Percentiles rank a stretch among this genome's conserved stretches.
Evolutionary conservation across 345 rosid species (phyloP).

Genomic region (Corymbia maculata): DNA sequence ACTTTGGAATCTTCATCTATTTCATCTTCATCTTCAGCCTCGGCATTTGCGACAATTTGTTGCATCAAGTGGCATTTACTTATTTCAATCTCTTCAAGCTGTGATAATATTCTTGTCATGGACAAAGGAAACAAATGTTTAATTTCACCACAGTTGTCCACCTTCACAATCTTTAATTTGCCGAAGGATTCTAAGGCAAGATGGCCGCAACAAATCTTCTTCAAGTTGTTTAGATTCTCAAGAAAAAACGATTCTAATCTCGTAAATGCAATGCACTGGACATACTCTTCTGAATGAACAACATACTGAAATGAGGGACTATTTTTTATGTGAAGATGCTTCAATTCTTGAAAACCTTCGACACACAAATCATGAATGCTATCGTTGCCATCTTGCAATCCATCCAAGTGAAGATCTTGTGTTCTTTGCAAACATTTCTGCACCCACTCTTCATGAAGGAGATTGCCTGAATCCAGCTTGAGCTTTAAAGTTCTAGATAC

Average conservation of each 20-base stretch:
- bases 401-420: not conserved
- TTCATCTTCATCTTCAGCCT: too few relatives aligned
- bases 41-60: too few relatives aligned
- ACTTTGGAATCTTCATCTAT: too few relatives aligned
- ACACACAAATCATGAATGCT: rapidly evolving
- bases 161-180: not conserved
- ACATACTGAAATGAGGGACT: rapidly evolving
- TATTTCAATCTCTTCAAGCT: not conserved
- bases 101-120: rapidly evolving
- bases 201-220: too few relatives aligned
- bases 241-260: too few relatives aligned
- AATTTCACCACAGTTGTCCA: not conserved
- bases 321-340: rapidly evolving
- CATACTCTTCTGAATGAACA: rapidly evolving
- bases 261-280: too few relatives aligned
- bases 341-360: too few relatives aligned
- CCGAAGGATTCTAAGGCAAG: too few relatives aligned
- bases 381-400: rapidly evolving
- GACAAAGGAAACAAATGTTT: not conserved
- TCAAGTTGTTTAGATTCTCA: too few relatives aligned
- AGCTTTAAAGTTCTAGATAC: not conserved
- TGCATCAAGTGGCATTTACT: too few relatives aligned
- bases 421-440: rapidly evolving
- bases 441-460: not conserved
- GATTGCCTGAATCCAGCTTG: not conserved